Percentiles rank a stretch among this genome's conserved stretches.
phyloP scores from a whole-genome alignment of 73 alveolate genomes.

The Tetrahymena elliotti region DNA sequence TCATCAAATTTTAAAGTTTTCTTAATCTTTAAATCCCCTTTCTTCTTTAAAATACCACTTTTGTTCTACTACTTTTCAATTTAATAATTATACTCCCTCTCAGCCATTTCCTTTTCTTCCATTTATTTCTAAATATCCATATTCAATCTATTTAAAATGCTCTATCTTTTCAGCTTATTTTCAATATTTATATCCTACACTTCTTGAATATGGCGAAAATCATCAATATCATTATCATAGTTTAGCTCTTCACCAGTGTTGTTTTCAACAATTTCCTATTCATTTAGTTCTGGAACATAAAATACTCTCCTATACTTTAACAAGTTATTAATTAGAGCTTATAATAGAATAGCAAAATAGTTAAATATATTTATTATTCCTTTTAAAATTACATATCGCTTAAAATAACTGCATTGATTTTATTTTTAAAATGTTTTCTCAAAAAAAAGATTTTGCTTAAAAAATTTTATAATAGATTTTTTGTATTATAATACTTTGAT shows the following conservation, averaged over 20 bases:
- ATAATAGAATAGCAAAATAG: not conserved
- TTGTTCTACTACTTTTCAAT: not conserved
- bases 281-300: not conserved
- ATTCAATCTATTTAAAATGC: not conserved
- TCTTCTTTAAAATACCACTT: not conserved
- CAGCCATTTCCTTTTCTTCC: not conserved
- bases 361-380: too few relatives aligned
- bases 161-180: not conserved
- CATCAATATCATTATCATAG: not conserved
- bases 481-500: too few relatives aligned
- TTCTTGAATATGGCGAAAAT: not conserved
- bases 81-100: not conserved
- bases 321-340: not conserved
- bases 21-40: not conserved
- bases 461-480: too few relatives aligned
- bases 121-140: not conserved
- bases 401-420: too few relatives aligned
- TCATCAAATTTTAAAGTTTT: not conserved
- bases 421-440: too few relatives aligned
- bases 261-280: not conserved
- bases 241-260: not conserved
- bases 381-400: not conserved
- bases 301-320: not conserved
- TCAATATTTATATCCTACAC: not conserved
- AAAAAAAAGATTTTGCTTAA: too few relatives aligned